Base-by-base conservation (phyloP, 2,329 filamentous ascomycete genomes). In the Penicillium occitanis region DNA sequence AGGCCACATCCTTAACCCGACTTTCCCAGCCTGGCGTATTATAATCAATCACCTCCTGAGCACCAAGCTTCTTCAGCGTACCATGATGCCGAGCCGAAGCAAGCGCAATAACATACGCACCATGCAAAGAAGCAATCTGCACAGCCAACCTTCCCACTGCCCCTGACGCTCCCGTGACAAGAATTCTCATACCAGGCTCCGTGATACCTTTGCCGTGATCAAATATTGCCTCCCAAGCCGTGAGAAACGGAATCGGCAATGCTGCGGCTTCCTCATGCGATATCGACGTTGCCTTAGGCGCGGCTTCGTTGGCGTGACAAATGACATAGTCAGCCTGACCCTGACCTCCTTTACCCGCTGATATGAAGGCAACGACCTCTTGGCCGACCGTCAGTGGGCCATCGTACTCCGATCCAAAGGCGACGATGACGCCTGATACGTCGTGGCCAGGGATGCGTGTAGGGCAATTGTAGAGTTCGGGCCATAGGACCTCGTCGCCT, bases 1-100 rank as follows among this genome's bases (percentile, higher is more conserved):
- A 68, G 50, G 77, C 66, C 0, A 73, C 68, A 4, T 70, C 61
- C 48, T 61, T 40, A 1, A 61, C 2, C 5, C 8, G 11, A 3
- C 4, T n/a, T 35, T 61, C 58, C 58, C 58, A 61, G 25, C 4
- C 28, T 35, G 42, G 30, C 28, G 58, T 61, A 33, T 50, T 48
- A 22, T 61, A 61, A 48, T 61, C 58, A 22, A 48, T 1, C 42
- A 48, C 58, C 58, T 50, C 42, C 3, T 48, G 17, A 6, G 58
- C 58, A 22, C 58, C 58, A 5, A 61, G 58, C 25, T 35, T 13
- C 19, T 48, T 61, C 42, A 48, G 42, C 13, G 28, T 48, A 17
- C 13, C 28, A 35, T 50, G 42, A 11, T 61, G 19, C 22, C 19
- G 22, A 30, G 28, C 8, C 19, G 58, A 61, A 61, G 58, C 58